These are phyloP conservation scores for Penicillium thymicola DNA, from an alignment of 2,329 filamentous ascomycete genomes.

Conservation along the genomic window DNA sequence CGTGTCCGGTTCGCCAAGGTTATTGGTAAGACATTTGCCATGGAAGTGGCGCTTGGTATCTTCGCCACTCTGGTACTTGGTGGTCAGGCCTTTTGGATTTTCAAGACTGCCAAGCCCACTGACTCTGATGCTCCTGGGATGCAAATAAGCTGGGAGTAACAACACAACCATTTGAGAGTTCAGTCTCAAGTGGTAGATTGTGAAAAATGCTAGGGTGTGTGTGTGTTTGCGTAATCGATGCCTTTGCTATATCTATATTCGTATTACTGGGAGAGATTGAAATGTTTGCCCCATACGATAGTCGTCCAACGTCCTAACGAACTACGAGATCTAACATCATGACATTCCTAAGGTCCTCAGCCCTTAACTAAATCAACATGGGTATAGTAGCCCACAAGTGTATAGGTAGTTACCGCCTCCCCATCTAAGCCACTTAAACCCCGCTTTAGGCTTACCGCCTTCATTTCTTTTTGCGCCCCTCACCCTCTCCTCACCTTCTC, in stretches of 20 bases:
- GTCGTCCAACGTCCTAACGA: background rate
- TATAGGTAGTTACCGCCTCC: background rate
- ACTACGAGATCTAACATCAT: background rate
- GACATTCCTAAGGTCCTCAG: background rate
- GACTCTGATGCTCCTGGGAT: background rate
- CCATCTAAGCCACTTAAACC: background rate
- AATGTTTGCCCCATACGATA: background rate
- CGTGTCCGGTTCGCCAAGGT: constrained; percentile 72
- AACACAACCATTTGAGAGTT: background rate
- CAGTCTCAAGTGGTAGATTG: background rate
- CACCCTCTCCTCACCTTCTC: constrained; percentile 3
- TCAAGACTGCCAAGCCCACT: constrained; percentile 9
- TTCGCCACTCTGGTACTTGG: constrained; percentile 51
- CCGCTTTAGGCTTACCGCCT: constrained; percentile 18
- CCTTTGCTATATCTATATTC: background rate
- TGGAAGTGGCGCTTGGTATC: constrained; percentile 50
- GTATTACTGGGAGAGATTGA: background rate
- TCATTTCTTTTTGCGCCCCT: constrained; percentile 16
- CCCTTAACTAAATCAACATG: too few species aligned
- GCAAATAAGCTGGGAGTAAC: background rate
- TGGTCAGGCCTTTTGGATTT: constrained; percentile 50
- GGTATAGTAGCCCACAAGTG: background rate
- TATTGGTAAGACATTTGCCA: constrained; percentile 66
- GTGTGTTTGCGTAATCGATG: background rate
- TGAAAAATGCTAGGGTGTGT: background rate